Evolutionary conservation across 768 basidiomycete species (phyloP).

Genomic region (Tylopilus sp.): DNA sequence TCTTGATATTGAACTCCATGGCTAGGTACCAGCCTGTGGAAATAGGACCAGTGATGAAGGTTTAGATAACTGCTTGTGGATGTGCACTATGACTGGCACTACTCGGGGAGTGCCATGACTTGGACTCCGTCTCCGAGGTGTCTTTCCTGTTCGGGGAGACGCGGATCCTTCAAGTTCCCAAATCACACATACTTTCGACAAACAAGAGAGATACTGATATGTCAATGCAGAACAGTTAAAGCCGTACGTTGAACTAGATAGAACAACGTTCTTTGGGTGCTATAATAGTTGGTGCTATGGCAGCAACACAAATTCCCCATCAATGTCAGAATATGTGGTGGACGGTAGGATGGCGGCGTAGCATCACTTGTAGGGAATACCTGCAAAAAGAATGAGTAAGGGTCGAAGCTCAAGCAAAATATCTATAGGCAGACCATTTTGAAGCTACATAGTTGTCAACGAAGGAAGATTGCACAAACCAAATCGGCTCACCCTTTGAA

Average conservation of each 20-base stretch:
- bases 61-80: background rate
- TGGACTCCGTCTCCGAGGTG: no score
- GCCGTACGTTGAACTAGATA: constrained; percentile 2
- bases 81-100: no score
- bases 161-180: constrained; percentile 6
- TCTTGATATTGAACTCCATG: constrained; percentile 39
- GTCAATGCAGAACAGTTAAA: background rate
- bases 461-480: background rate
- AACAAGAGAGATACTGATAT: no score
- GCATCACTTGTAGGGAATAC: constrained; percentile 30
- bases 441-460: constrained; percentile 35
- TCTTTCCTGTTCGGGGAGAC: no score
- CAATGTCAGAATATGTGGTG: background rate
- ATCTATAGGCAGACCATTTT: constrained; percentile 39
- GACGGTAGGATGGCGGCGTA: background rate
- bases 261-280: background rate
- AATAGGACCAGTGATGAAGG: background rate
- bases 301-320: background rate
- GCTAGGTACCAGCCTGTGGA: no score
- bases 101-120: no score
- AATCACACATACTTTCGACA: no score
- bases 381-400: constrained; percentile 15
- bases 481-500: constrained; percentile 67
- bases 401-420: background rate
- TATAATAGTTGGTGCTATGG: background rate